Percentiles rank a stretch among this genome's conserved stretches.
Evolutionary conservation across 2,329 filamentous ascomycete species (phyloP).

Genomic region (Pseudogymnoascus verrucosus): DNA sequence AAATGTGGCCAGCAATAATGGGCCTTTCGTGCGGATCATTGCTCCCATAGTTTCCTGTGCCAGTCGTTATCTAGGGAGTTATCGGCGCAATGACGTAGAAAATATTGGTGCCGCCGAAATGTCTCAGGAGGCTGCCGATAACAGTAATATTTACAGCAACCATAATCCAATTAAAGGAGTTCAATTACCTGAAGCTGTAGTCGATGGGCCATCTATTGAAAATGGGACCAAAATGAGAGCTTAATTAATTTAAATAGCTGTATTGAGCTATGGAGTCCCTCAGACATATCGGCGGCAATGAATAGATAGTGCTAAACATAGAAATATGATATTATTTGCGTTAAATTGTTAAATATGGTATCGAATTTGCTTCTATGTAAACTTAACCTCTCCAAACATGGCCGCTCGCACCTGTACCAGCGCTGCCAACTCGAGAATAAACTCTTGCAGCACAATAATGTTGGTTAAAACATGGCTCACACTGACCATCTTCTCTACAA

Average conservation of each 20-base stretch:
- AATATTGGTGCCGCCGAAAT: not conserved
- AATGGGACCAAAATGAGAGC: not conserved
- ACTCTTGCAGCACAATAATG: slow-evolving; percentile 70
- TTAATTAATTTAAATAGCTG: not conserved
- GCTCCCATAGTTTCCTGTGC: not conserved
- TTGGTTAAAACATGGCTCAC: slow-evolving; percentile 76
- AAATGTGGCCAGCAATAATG: not conserved
- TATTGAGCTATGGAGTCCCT: not conserved
- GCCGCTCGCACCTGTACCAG: slow-evolving; percentile 67
- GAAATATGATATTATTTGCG: not conserved
- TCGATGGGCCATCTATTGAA: not conserved
- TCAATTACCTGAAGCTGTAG: not conserved
- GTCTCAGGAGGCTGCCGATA: not conserved
- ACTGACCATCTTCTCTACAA: slow-evolving; percentile 40
- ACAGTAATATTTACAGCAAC: not conserved
- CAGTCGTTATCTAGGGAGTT: not conserved
- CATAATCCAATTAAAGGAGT: not conserved
- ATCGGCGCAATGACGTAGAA: not conserved
- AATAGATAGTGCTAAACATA: not conserved
- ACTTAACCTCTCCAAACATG: slow-evolving; percentile 68
- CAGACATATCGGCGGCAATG: not conserved
- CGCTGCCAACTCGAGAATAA: slow-evolving; percentile 68
- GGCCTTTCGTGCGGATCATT: not conserved
- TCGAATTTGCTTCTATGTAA: slow-evolving; percentile 31
- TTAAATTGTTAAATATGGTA: not conserved